Base-by-base conservation (phyloP, 176 grass and related monocot species). In the Avena eriantha region DNA sequence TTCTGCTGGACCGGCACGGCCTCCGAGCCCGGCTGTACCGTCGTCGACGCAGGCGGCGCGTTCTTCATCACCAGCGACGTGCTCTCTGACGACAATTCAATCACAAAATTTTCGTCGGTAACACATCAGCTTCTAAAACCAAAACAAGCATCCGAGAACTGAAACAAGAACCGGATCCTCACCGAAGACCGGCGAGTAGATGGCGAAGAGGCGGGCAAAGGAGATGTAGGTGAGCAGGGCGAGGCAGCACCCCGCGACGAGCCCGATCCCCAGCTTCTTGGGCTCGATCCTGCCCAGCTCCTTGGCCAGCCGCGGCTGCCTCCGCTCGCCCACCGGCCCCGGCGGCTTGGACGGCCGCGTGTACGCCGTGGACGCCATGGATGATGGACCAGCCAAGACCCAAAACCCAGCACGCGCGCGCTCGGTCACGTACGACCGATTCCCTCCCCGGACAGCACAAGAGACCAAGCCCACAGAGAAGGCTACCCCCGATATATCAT, bases 311-410 rank as follows among this genome's bases (percentile, higher is more conserved):
- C 89, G 67, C 49, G 89, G 85, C 29, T 58, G 85, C 60, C 81
- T 84, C 36, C 89, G 68, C 3, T 87, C 80, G 26, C 80, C 68
- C 48, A 39, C 24, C 26, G 57, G 67, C 21, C 78, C 89, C 12
- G 57, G 85, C 48, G 89, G 89, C 89, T 91, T 91, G 9, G 84
- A 78, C 48, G 47, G 61, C 34, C 84, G 80, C 49, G 85, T 68
- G 89, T 91, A 91, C 68, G 85, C 89, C 85, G 89, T 91, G 53
- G 89, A 91, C 81, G 85, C 76, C 89, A 91, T 76, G 73, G 73
- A 26, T 15, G 7, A 50, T 87, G 7, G 65, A 51, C 87, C 66
- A 75, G 26, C 55, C 26, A 72, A 26, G 1, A 47, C 33, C 16
- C 65, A 14, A 68, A 18, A 29, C 13, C 45, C 72, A 74, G 0